Evolutionary conservation across 495 filamentous ascomycete genomes (phyloP), one percentile per base, ranked within the genome.

Genomic region (Hypoxylon subgilvum): DNA sequence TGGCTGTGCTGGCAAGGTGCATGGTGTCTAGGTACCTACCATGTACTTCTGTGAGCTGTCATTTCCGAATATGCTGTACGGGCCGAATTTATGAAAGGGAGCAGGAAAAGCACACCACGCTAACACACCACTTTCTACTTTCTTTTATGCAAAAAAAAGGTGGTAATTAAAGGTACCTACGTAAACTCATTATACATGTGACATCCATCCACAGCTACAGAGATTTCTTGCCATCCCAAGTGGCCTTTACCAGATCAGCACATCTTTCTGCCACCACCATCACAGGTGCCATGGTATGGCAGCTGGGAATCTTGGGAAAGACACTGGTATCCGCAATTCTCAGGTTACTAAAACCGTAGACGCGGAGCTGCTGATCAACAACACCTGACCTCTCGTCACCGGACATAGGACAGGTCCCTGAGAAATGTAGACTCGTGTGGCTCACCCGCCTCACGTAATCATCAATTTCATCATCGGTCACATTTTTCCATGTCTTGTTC

Each of bases 241-340:
- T 31, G 17, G 16, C 67, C 51, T 77, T 78, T 8, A 84, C 74
- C 34, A 84, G 48, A 65, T 79, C 78, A 4, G 78, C 78, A 12
- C 72, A 81, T 43, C 75, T 75, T 62, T 84, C 81, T 5, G 77
- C 81, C 49, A 83, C 67, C 49, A 78, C 79, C 48, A 80, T 78
- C 9, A 79, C 76, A 17, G 74, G 72, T 10, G 68, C 70, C 52
- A 76, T 68, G 22, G 76, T 74, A 69, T 84, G 77, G 10, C 69
- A 73, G 42, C 71, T 69, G 0, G 76, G 65, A 21, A 76, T 71
- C 16, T 73, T 63, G 14, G 82, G 79, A 30, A 84, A 76, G 14
- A 84, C 66, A 42, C 76, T 77, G 0, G 76, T 71, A 69, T 84
- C 81, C 0, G 76, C 80, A 19, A 84, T 74, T 19, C 73, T 63